Base-by-base conservation (phyloP, 2,329 filamentous ascomycete genomes). In the Ascocoryne sarcoides region DNA sequence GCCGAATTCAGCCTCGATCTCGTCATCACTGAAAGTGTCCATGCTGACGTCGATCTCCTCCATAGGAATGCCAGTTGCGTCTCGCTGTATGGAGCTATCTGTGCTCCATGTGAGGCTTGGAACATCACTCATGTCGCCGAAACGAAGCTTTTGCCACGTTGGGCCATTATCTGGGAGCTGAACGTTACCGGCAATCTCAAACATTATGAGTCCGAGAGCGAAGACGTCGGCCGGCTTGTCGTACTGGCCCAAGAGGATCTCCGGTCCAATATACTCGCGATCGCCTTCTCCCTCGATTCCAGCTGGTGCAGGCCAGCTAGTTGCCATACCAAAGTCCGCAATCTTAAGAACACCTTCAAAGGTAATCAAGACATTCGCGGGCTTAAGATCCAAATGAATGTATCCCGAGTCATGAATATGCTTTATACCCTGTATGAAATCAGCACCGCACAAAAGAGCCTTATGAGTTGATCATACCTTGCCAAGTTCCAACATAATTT, bases 211-310 rank as follows among this genome's bases (percentile, higher is more conserved):
- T 37, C 92, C 92, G 20, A 98, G 76, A 9, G 92, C 86, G 62
- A 95, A 98, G 37, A 98, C 76, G 62, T 98, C 92, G 26, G 88
- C 84, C 28, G 90, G 84, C 61, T 90, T 92, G 64, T 94, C 88
- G 52, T 84, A 92, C 48, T 80, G 76, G 31, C 89, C 90, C 57
- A 78, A 77, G 15, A 98, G 76, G 46, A 95, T 87, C 62, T 98
- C 92, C 0, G 89, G 89, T 1, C 85, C 90, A 59, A 98, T 90
- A 60, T 98, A 98, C 60, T 95, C 86, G 36, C 92, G 84, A 60
- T 98, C 92, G 21, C 92, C 92, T 65, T 98, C 92, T 31, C 85
- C 83, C 51, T 95, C 88, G 45, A 92, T 82, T 40, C 80, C 77
- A 40, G 76, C 70, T 34, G 79, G 74, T 12, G 82, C 84, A 10